phyloP scores from a whole-genome alignment of 495 filamentous ascomycete species.

The Podospora anserina region DNA sequence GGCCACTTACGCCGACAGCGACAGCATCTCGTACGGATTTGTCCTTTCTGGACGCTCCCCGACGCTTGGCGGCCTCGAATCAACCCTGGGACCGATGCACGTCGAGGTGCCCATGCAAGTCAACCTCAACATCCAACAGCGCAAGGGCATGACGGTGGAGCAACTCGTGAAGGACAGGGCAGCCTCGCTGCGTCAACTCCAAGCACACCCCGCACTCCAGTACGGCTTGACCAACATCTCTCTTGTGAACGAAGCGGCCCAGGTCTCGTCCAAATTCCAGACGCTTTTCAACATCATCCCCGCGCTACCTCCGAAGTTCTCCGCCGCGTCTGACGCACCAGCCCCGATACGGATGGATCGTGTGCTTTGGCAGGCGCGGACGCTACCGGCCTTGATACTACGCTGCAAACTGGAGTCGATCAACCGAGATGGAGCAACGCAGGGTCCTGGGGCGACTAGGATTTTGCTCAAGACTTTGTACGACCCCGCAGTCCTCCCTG shows the following conservation, averaged over 20 bases:
- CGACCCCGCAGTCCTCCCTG: background rate
- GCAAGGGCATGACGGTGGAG: slow-evolving; percentile 1
- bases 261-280: background rate
- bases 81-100: background rate
- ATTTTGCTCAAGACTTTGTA: background rate
- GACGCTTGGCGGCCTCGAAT: background rate
- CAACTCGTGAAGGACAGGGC: background rate
- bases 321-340: background rate
- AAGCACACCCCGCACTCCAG: slow-evolving; percentile 1
- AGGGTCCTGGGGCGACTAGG: background rate
- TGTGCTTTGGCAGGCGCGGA: background rate
- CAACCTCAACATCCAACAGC: background rate
- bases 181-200: background rate
- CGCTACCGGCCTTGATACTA: background rate
- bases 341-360: slow-evolving; percentile 1
- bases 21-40: background rate
- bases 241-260: background rate
- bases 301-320: background rate
- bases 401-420: slow-evolving; percentile 1
- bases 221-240: background rate
- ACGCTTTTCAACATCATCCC: slow-evolving; percentile 1
- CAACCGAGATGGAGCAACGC: background rate
- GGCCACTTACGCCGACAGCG: slow-evolving; percentile 4
- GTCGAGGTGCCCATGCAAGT: background rate
- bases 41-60: slow-evolving; percentile 1